phyloP scores from a whole-genome alignment of 2,329 filamentous ascomycete species.

The Ophiocordyceps camponoti-leonardi region DNA sequence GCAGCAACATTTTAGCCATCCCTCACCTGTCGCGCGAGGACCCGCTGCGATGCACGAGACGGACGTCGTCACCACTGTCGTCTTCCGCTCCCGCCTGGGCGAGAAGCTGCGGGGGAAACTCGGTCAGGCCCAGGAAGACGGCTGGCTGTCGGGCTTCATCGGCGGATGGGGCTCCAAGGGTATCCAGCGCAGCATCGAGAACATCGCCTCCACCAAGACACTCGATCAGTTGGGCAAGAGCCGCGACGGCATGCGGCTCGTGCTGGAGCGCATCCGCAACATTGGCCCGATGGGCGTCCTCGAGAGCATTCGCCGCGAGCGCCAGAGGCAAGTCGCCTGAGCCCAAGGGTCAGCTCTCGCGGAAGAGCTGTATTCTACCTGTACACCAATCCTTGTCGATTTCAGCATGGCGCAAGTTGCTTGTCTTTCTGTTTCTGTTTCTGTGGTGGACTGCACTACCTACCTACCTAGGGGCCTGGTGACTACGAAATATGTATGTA shows the following conservation, averaged over 20 bases:
- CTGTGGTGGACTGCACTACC: not conserved
- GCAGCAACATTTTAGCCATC: constrained; percentile 47
- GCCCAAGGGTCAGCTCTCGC: not conserved
- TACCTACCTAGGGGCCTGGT: not conserved
- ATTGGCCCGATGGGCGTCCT: constrained; percentile 40
- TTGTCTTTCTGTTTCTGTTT: not conserved
- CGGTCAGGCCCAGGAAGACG: constrained; percentile 26
- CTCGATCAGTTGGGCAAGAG: constrained; percentile 65
- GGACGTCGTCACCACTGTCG: constrained; percentile 56
- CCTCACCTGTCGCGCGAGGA: constrained; percentile 10
- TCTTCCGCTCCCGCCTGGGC: constrained; percentile 55
- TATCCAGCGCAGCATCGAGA: constrained; percentile 67
- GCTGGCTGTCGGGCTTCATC: constrained; percentile 35
- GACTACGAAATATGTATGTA: not conserved
- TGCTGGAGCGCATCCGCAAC: constrained; percentile 51
- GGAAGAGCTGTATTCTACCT: not conserved
- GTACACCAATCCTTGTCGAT: not conserved
- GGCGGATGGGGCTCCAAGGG: constrained; percentile 47
- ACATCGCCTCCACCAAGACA: constrained; percentile 60
- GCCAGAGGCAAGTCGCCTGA: constrained; percentile 13
- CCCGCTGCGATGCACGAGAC: constrained; percentile 26
- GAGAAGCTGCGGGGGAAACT: constrained; percentile 44
- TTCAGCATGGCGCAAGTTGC: not conserved
- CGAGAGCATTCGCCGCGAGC: constrained; percentile 32
- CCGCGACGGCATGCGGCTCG: constrained; percentile 67